phyloP scores from a whole-genome alignment of 441 rosid genomes.

The Manihot esculenta region DNA sequence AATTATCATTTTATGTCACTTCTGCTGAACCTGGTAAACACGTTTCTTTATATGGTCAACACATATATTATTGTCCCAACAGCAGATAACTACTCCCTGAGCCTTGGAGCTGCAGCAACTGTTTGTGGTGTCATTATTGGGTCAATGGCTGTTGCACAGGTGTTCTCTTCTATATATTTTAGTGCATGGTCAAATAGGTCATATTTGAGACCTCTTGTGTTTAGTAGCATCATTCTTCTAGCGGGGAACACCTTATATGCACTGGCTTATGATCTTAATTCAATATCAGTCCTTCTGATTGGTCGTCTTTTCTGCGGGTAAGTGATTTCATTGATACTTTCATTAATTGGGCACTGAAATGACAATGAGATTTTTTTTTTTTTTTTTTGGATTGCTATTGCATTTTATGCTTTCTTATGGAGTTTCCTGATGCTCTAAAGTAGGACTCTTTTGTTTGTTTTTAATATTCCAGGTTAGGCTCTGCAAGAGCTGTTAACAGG shows the following conservation, averaged over 20 bases:
- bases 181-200: slow-evolving; percentile 97
- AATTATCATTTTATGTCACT: slow-evolving; percentile 82
- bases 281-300: slow-evolving; percentile 64
- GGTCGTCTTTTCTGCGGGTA: slow-evolving; percentile 97
- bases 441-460: too few relatives aligned
- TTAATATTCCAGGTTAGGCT: slow-evolving; percentile 62
- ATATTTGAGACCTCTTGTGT: slow-evolving; percentile 83
- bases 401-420: background rate
- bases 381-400: too few relatives aligned
- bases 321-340: slow-evolving; percentile 21
- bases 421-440: background rate
- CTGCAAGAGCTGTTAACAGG: slow-evolving; percentile 97
- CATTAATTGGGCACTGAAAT: slow-evolving; percentile 5
- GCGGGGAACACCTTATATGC: slow-evolving; percentile 85
- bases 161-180: slow-evolving; percentile 92
- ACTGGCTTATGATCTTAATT: slow-evolving; percentile 81
- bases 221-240: slow-evolving; percentile 83
- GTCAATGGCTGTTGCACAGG: slow-evolving; percentile 95
- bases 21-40: slow-evolving; percentile 74
- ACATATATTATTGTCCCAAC: slow-evolving; percentile 96
- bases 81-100: slow-evolving; percentile 83
- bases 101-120: slow-evolving; percentile 99
- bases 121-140: slow-evolving; percentile 96
- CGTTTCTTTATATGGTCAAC: slow-evolving; percentile 96
- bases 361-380: background rate